phyloP scores from a whole-genome alignment of 208 protist genomes.

The Acanthamoeba divionensis region DNA sequence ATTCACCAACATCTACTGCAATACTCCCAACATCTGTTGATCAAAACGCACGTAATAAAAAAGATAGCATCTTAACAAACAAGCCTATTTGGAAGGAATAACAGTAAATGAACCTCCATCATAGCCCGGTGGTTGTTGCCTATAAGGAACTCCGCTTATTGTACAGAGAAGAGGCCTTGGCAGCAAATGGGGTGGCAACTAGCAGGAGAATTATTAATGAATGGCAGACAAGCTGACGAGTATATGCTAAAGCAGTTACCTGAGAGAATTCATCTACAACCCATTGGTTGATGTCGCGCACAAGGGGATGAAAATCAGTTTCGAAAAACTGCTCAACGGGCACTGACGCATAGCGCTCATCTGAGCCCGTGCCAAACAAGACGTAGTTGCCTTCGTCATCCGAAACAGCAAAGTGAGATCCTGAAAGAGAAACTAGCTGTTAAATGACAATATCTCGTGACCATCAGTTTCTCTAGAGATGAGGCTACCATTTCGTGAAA shows the following conservation, averaged over 20 bases:
- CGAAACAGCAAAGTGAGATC: neutral
- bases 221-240: too few relatives aligned
- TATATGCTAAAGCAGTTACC: neutral
- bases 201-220: too few relatives aligned
- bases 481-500: slow-evolving; percentile 10
- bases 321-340: slow-evolving; percentile 50
- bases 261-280: slow-evolving; percentile 23
- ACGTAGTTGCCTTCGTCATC: slow-evolving; percentile 39
- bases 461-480: neutral
- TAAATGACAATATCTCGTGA: too few relatives aligned
- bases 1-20: slow-evolving; percentile 25
- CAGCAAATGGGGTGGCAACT: too few relatives aligned
- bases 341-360: neutral
- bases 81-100: neutral
- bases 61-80: neutral
- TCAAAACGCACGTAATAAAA: neutral
- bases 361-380: slow-evolving; percentile 12
- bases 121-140: slow-evolving; percentile 34
- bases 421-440: too few relatives aligned
- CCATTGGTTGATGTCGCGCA: slow-evolving; percentile 26
- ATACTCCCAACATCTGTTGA: neutral
- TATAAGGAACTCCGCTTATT: slow-evolving; percentile 23
- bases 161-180: slow-evolving; percentile 21
- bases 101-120: neutral
- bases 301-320: slow-evolving; percentile 20